phyloP scores from a whole-genome alignment of 2,329 filamentous ascomycete genomes.

The Tolypocladium guangdongense region DNA sequence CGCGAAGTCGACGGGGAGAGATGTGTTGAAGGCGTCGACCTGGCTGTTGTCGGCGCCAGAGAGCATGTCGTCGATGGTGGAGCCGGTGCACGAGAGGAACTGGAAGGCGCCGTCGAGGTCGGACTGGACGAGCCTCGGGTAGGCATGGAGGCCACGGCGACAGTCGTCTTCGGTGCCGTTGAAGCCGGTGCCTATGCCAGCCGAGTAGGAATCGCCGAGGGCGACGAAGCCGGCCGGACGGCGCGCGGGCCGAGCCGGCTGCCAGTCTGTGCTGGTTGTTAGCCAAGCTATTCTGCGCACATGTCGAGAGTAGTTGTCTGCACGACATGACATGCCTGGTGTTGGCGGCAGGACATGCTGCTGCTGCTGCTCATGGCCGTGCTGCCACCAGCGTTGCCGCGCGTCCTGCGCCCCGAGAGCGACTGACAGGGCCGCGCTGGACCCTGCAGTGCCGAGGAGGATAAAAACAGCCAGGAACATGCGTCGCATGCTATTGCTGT shows the following conservation, averaged over 20 bases:
- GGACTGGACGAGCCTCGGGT: constrained; percentile 26
- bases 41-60: constrained; percentile 25
- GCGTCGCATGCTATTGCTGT: background rate
- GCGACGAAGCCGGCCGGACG: constrained; percentile 25
- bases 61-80: constrained; percentile 29
- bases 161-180: constrained; percentile 29
- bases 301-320: background rate
- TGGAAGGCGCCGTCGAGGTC: constrained; percentile 29
- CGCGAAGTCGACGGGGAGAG: constrained; percentile 28
- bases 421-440: background rate
- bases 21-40: constrained; percentile 28
- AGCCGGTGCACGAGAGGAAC: constrained; percentile 35
- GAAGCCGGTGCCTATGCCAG: constrained; percentile 34
- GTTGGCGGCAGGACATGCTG: background rate
- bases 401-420: background rate
- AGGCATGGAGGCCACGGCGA: constrained; percentile 29
- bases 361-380: background rate
- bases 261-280: background rate
- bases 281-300: background rate
- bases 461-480: background rate
- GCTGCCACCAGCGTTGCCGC: background rate
- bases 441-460: background rate
- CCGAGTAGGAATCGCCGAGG: constrained; percentile 36
- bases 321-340: background rate
- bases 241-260: constrained; percentile 3